phyloP scores from a whole-genome alignment of 2,329 filamentous ascomycete species.

The Neopestalotiopsis sp. region DNA sequence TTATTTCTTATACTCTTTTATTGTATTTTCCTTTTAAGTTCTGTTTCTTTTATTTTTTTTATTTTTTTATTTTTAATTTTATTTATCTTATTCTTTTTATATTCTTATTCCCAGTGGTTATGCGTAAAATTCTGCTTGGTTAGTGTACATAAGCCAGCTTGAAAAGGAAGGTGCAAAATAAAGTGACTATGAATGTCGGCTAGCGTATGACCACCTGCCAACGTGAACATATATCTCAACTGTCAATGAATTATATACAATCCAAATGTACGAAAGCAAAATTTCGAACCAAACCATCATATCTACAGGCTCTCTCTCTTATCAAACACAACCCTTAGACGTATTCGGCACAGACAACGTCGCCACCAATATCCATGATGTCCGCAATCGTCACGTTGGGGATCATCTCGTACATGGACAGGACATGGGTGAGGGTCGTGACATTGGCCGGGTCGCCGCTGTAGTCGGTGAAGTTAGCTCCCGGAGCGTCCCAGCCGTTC shows the following conservation, averaged over 20 bases:
- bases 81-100: no score
- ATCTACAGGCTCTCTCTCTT: background rate
- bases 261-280: background rate
- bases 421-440: conserved; percentile 6
- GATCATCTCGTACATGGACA: conserved; percentile 8
- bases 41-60: no score
- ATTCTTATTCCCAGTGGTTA: no score
- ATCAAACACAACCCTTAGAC: conserved; percentile 6
- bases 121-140: background rate
- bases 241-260: no score
- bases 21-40: no score
- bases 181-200: background rate
- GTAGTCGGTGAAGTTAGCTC: conserved; percentile 21
- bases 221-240: no score
- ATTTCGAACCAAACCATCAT: background rate
- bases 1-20: no score
- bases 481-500: conserved; percentile 15
- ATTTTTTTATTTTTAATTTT: no score
- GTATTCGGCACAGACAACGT: conserved; percentile 25
- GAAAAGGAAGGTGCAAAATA: background rate
- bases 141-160: background rate
- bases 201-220: no score
- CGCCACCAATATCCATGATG: conserved; percentile 25
- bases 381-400: conserved; percentile 39
- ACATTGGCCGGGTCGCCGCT: conserved; percentile 19